Conservation (phyloP, 495 filamentous ascomycete genomes). For the Lasiosphaeria ovina region DNA sequence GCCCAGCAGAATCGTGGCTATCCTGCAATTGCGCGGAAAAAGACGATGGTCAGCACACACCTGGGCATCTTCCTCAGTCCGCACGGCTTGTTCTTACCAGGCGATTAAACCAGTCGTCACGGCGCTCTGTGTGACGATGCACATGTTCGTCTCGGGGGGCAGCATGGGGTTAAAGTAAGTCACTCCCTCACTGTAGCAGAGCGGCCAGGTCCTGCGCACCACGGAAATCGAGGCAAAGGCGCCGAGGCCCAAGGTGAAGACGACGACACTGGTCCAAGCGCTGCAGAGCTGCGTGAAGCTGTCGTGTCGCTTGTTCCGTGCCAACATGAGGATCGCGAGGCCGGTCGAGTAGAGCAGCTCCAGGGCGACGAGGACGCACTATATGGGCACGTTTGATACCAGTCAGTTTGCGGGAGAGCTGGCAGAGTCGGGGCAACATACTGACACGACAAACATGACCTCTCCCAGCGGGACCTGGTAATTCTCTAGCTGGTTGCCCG, state of each 20-base stretch:
- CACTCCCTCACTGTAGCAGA: neutral
- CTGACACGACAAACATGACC: neutral
- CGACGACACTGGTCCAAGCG: neutral
- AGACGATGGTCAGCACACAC: neutral
- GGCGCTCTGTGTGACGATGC: constrained; percentile 2
- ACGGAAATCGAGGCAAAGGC: neutral
- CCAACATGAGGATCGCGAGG: neutral
- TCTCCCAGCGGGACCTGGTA: neutral
- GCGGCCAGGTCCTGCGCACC: neutral
- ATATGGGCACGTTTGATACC: neutral
- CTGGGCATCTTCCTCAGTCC: neutral
- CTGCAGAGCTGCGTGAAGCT: neutral
- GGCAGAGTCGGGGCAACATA: neutral
- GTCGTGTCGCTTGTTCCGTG: neutral
- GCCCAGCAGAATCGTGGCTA: neutral
- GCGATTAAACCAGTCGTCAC: neutral
- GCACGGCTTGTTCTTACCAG: neutral
- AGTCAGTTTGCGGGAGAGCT: neutral
- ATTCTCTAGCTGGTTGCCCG: neutral
- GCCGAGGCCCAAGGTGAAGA: neutral
- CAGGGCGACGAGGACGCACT: neutral
- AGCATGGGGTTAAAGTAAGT: neutral
- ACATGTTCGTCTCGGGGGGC: neutral
- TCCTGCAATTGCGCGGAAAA: neutral
- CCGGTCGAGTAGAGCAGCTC: neutral